Percentiles rank a stretch among this genome's conserved stretches.
phyloP scores from a whole-genome alignment of 495 filamentous ascomycete genomes.

The Cercophora samala region DNA sequence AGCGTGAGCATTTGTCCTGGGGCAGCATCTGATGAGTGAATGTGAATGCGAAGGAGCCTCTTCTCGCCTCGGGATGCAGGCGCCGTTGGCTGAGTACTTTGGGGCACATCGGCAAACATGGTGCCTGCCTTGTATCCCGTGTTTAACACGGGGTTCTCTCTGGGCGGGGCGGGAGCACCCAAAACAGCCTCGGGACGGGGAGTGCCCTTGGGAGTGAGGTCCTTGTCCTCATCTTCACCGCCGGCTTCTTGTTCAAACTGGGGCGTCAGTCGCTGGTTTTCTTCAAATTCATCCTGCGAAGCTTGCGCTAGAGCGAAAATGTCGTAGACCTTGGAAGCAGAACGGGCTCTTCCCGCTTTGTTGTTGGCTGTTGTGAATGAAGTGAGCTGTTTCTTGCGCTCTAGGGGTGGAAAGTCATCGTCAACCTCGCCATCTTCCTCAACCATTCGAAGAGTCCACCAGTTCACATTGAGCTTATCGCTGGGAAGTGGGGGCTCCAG shows the following conservation, averaged over 20 bases:
- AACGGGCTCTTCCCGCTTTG: conserved; percentile 60
- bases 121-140: conserved; percentile 55
- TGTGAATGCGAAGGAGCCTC: conserved; percentile 71
- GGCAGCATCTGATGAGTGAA: conserved; percentile 70
- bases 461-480: conserved; percentile 77
- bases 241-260: conserved; percentile 59
- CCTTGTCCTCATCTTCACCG: conserved; percentile 41
- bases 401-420: conserved; percentile 87
- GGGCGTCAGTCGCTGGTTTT: conserved; percentile 74
- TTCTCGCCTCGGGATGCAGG: conserved; percentile 62
- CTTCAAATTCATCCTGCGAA: conserved; percentile 67
- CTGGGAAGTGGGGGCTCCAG: conserved; percentile 65
- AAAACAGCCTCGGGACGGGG: conserved; percentile 42
- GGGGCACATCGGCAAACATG: conserved; percentile 63
- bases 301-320: conserved; percentile 91
- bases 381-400: conserved; percentile 70
- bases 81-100: conserved; percentile 59
- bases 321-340: conserved; percentile 81
- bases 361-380: conserved; percentile 94
- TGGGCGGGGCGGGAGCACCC: conserved; percentile 30
- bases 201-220: conserved; percentile 41
- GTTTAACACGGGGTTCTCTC: conserved; percentile 59
- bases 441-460: conserved; percentile 91
- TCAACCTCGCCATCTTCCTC: conserved; percentile 86
- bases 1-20: conserved; percentile 66